A percentile compares a stretch with the other conserved stretches of the same genome.
Evolutionary conservation across 176 grass and related monocot genomes (phyloP).

Genomic region (Aegilops longissima): DNA sequence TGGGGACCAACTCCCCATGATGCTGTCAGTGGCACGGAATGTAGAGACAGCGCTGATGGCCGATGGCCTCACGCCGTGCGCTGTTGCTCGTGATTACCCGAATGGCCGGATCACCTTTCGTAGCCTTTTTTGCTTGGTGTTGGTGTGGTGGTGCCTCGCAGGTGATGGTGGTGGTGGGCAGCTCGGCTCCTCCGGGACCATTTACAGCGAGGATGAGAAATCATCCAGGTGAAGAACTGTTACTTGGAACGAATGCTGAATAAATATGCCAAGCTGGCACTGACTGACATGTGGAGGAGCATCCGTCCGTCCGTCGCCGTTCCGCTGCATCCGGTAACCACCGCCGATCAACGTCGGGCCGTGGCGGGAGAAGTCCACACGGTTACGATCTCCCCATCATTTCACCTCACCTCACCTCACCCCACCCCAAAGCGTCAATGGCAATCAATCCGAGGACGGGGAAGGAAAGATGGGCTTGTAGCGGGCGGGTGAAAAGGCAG

Average conservation of each 20-base stretch:
- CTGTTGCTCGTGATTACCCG: slow-evolving; percentile 11
- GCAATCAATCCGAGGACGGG: neutral
- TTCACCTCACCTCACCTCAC: neutral
- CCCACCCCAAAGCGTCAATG: slow-evolving; percentile 27
- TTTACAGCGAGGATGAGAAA: neutral
- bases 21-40: slow-evolving; percentile 43
- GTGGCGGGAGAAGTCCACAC: slow-evolving; percentile 13
- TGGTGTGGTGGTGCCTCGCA: neutral
- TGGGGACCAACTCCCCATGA: neutral
- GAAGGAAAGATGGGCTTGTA: neutral
- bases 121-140: neutral
- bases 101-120: neutral
- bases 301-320: neutral
- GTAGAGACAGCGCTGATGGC: slow-evolving; percentile 17
- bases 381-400: neutral
- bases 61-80: neutral
- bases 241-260: neutral
- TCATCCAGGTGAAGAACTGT: slow-evolving; percentile 15
- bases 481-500: neutral
- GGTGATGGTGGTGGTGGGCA: neutral
- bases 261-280: neutral
- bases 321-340: neutral
- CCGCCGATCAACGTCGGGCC: neutral
- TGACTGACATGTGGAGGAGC: neutral
- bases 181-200: slow-evolving; percentile 19